Base-by-base conservation (phyloP, 345 rosid genomes). In the Anastatica hierochuntica region DNA sequence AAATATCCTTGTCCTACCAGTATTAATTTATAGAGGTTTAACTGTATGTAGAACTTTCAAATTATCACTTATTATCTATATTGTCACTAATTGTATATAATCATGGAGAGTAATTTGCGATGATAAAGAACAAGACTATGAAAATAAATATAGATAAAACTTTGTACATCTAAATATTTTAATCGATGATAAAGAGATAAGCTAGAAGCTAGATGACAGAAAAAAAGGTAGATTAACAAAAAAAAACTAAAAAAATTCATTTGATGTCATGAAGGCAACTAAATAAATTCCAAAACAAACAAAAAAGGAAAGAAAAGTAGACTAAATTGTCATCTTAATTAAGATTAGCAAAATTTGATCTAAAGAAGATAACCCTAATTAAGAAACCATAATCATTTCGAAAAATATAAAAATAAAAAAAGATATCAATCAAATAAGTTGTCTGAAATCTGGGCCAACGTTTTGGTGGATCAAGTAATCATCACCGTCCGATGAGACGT, bases 391-490 rank as follows among this genome's bases (percentile, higher is more conserved):
- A 41, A 53, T 53, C 58, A 66, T 78, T 76, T 52, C 30, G 53
- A 68, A 47, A 49, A 10, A 8, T 8, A 29, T 6, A 29, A 24
- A 24, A 24, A 4, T 24, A 13, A 64, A 49, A 41, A 41, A 65
- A 29, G 61, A 48, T 10, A 15, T 54, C 12, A 44, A 39, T 67
- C 62, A 83, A 70, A 82, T 82, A 50, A 84, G 74, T 76, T 90
- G 87, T 72, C 87, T 67, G 77, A 77, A 82, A 69, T 87, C 84
- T 37, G 95, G 84, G 1, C 96, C 94, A 74, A 77, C 75, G 45
- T 80, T 86, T 23, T 86, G 94, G 61, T 86, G 95, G 73, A 87
- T 86, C 79, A 82, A 72, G 76, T 80, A 82, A 72, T 82, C 94
- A 14, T 80, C 95, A 31, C 84, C 80, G 83, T 77, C 79, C 53